Conservation (phyloP, 225 moss, liverwort and hornwort genomes). For the Pseudisothecium myosuroides region DNA sequence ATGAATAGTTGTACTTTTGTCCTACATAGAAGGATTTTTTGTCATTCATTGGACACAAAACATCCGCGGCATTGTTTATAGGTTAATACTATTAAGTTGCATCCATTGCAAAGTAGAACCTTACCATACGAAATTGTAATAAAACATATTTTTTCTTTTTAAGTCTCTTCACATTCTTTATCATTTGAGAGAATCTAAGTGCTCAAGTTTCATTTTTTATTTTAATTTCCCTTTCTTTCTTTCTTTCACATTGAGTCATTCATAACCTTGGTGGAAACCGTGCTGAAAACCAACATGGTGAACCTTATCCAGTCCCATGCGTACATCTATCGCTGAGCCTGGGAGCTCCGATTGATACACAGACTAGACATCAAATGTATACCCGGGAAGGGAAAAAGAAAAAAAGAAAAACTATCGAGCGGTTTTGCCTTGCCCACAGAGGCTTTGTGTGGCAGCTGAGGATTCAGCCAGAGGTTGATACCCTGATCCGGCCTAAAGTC, state of each 20-base stretch:
- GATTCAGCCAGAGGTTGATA: neutral
- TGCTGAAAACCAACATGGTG: neutral
- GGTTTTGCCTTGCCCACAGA: neutral
- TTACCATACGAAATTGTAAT: neutral
- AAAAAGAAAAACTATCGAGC: neutral
- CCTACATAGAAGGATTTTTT: too few species aligned
- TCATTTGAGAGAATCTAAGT: neutral
- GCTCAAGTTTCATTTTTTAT: neutral
- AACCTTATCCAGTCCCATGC: neutral
- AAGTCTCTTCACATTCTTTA: too few species aligned
- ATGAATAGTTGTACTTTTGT: too few species aligned
- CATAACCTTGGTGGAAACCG: too few species aligned
- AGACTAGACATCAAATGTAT: rapidly evolving
- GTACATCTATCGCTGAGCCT: neutral
- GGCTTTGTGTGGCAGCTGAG: neutral
- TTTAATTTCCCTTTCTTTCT: neutral
- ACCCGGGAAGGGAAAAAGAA: neutral
- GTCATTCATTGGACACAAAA: too few species aligned
- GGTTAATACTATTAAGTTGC: neutral
- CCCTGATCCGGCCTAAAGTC: neutral
- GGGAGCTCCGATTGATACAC: neutral
- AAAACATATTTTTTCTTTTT: neutral
- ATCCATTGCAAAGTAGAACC: too few species aligned
- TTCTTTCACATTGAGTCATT: neutral
- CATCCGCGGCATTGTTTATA: too few species aligned